These are phyloP conservation scores for Hibiscus mutabilis DNA, from an alignment of 345 rosid genomes.

Conservation along the genomic window DNA sequence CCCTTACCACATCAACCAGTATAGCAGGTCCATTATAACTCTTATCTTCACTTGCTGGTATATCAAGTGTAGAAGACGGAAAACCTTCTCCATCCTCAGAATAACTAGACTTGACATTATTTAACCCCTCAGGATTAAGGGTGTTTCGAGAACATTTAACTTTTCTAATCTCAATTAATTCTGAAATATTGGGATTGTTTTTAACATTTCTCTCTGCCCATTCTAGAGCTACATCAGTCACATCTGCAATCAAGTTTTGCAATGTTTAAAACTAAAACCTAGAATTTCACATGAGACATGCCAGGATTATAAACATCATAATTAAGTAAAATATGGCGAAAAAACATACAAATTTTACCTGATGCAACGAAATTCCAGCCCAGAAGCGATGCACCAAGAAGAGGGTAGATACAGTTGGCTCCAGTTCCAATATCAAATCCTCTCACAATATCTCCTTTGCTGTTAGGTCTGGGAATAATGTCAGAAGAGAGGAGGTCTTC, in stretches of 20 bases:
- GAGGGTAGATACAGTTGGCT: slow-evolving; percentile 92
- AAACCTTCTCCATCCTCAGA: slow-evolving; percentile 17
- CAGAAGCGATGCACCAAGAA: slow-evolving; percentile 78
- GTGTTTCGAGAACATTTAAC: slow-evolving; percentile 25
- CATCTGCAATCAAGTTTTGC: slow-evolving; percentile 43
- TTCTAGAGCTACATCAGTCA: slow-evolving; percentile 73
- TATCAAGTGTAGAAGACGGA: slow-evolving; percentile 18
- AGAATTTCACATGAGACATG: background rate
- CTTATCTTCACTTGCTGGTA: slow-evolving; percentile 14
- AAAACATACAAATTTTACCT: slow-evolving; percentile 34
- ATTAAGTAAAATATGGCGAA: background rate
- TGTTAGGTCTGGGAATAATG: slow-evolving; percentile 33
- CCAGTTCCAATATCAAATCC: slow-evolving; percentile 96
- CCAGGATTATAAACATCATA: background rate
- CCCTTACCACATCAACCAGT: slow-evolving; percentile 58
- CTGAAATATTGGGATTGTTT: slow-evolving; percentile 59
- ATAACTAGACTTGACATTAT: slow-evolving; percentile 10
- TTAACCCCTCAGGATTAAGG: slow-evolving; percentile 14
- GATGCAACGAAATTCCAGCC: slow-evolving; percentile 82
- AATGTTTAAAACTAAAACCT: slow-evolving; percentile 5
- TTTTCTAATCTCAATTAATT: slow-evolving; percentile 63
- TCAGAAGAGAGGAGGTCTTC: slow-evolving; percentile 74
- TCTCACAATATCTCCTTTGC: slow-evolving; percentile 32
- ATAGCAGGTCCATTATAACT: slow-evolving; percentile 41
- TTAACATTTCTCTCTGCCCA: slow-evolving; percentile 81